Evolutionary conservation across 2,329 filamentous ascomycete genomes (phyloP).

Genomic region (Trichophyton rubrum): DNA sequence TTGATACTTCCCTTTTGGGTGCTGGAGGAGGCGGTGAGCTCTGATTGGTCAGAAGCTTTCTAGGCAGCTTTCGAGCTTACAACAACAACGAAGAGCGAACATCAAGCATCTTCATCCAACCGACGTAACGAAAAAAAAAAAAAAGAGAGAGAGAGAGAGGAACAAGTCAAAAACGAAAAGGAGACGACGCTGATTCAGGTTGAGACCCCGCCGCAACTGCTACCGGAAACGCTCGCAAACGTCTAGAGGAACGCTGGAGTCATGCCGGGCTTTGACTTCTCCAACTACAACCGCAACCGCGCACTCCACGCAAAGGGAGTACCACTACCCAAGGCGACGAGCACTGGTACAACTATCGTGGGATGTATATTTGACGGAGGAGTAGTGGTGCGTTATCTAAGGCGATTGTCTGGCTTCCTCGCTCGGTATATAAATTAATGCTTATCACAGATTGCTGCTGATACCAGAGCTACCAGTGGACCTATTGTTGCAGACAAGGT

Average conservation of each 20-base stretch:
- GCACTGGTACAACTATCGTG: slow-evolving; percentile 97
- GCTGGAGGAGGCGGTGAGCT: neutral
- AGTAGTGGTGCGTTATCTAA: slow-evolving; percentile 54
- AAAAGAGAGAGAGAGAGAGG: slow-evolving; percentile 7
- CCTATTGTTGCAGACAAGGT: slow-evolving; percentile 98
- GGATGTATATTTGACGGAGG: slow-evolving; percentile 94
- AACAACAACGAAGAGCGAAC: neutral
- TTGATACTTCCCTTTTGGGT: neutral
- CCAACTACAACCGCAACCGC: slow-evolving; percentile 98
- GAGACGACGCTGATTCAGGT: no score
- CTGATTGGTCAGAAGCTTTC: neutral
- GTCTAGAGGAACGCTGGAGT: slow-evolving; percentile 8
- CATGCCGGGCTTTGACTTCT: slow-evolving; percentile 98
- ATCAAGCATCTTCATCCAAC: slow-evolving; percentile 2
- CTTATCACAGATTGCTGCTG: slow-evolving; percentile 67
- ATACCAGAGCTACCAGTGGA: slow-evolving; percentile 91
- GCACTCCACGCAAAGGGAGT: slow-evolving; percentile 89
- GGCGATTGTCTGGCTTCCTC: slow-evolving; percentile 15
- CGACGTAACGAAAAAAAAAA: slow-evolving; percentile 11
- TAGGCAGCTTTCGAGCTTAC: neutral
- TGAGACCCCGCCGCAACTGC: no score
- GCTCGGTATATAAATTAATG: neutral
- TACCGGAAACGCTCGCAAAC: neutral
- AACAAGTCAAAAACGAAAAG: slow-evolving; percentile 9
- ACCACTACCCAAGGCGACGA: slow-evolving; percentile 91